Evolutionary conservation across 2,329 filamentous ascomycete species (phyloP).

Genomic region (Seiridium unicorne): DNA sequence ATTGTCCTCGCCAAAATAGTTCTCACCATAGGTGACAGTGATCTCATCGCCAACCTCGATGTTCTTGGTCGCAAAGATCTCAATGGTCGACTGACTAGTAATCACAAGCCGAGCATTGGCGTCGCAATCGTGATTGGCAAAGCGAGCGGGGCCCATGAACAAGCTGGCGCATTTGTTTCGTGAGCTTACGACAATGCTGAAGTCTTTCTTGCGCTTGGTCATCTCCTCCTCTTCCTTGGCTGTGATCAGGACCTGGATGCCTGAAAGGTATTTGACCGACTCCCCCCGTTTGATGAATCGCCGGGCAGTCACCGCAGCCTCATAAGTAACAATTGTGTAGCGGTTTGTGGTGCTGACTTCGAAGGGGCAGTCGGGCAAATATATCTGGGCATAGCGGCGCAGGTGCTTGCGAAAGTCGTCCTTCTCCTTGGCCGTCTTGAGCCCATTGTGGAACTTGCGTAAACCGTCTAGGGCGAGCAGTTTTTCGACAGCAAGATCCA

Average conservation of each 20-base stretch:
- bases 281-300: conserved; percentile 78
- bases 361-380: conserved; percentile 89
- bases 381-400: conserved; percentile 88
- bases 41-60: conserved; percentile 92
- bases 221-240: conserved; percentile 85
- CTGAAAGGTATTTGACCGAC: conserved; percentile 84
- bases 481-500: conserved; percentile 66
- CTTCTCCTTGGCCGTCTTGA: conserved; percentile 76
- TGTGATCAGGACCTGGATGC: conserved; percentile 90
- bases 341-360: conserved; percentile 90
- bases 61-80: conserved; percentile 79
- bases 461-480: conserved; percentile 73
- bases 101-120: conserved; percentile 89
- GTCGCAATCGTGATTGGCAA: conserved; percentile 95
- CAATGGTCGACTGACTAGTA: conserved; percentile 80
- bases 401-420: conserved; percentile 85
- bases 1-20: conserved; percentile 93
- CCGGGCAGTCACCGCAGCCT: conserved; percentile 83
- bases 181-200: conserved; percentile 94
- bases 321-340: conserved; percentile 87
- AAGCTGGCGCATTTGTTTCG: conserved; percentile 86
- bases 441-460: conserved; percentile 63
- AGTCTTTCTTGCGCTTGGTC: conserved; percentile 81
- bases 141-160: conserved; percentile 92
- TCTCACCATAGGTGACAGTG: conserved; percentile 92